phyloP scores from a whole-genome alignment of 345 rosid species.

The Barbarea vulgaris region DNA sequence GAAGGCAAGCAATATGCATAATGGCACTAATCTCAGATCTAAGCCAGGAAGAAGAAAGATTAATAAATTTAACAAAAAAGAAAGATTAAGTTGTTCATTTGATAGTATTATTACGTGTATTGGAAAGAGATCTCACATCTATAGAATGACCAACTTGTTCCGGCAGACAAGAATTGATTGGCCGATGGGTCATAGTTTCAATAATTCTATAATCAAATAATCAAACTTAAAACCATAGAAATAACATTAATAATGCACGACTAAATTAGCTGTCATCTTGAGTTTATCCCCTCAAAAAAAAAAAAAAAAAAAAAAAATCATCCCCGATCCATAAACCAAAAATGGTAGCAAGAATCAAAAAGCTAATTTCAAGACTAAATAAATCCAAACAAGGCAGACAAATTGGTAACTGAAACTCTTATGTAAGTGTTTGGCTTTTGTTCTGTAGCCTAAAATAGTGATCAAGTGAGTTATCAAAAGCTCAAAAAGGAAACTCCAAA shows the following conservation, averaged over 20 bases:
- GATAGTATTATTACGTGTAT: not conserved
- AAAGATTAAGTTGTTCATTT: slow-evolving; percentile 5
- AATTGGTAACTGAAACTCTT: slow-evolving; percentile 1
- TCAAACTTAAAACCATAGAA: not conserved
- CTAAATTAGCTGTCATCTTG: slow-evolving; percentile 30
- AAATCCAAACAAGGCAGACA: not conserved
- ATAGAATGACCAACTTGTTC: slow-evolving; percentile 11
- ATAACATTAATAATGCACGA: slow-evolving; percentile 20
- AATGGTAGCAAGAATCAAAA: slow-evolving; percentile 20
- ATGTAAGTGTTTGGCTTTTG: slow-evolving; percentile 21
- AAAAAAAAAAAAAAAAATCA: not conserved
- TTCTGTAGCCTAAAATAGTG: slow-evolving; percentile 23
- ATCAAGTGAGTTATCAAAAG: not conserved
- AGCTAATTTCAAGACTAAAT: not conserved
- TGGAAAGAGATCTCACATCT: not conserved
- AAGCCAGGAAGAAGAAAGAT: slow-evolving; percentile 19
- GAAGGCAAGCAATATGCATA: not conserved
- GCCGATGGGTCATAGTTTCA: not conserved
- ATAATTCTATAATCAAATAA: not conserved
- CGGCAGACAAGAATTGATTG: not conserved
- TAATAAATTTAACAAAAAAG: too few relatives aligned
- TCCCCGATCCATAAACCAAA: not conserved
- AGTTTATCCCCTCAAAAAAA: not conserved
- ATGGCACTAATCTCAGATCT: slow-evolving; percentile 5
- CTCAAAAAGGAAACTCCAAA: not conserved